These are phyloP conservation scores for Epichloe elymi DNA, from an alignment of 2,329 filamentous ascomycete species.

Conservation along the genomic window DNA sequence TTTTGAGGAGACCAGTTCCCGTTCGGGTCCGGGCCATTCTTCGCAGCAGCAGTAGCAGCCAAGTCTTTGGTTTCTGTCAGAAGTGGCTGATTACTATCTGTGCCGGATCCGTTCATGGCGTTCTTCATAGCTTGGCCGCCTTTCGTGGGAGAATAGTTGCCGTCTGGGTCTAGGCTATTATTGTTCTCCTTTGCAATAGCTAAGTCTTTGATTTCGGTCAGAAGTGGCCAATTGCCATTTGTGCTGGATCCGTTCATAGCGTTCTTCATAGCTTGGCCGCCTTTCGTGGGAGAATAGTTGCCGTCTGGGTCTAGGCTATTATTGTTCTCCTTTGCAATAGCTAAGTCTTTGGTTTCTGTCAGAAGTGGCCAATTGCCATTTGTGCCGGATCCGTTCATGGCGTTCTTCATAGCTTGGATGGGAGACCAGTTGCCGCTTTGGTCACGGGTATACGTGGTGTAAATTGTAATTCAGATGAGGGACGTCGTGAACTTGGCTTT, in stretches of 20 bases:
- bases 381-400: neutral
- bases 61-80: no score
- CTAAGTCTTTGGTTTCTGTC: neutral
- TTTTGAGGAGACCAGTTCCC: neutral
- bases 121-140: no score
- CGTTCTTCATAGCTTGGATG: neutral
- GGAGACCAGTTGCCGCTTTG: neutral
- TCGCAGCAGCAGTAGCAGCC: no score
- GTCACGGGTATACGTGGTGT: neutral
- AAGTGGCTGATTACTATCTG: no score
- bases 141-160: no score
- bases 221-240: no score
- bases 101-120: no score
- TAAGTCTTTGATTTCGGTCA: no score
- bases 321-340: neutral
- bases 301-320: fast-evolving
- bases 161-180: no score
- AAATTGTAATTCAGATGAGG: neutral
- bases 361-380: neutral
- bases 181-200: no score
- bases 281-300: neutral
- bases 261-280: no score
- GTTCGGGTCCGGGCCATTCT: neutral
- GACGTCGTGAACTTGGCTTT: neutral
- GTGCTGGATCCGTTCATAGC: no score